Percentiles rank a stretch among this genome's conserved stretches.
These are phyloP conservation scores for Geotrichum europaeum DNA, from an alignment of 1,139 yeast genomes.

Conservation along the genomic window DNA sequence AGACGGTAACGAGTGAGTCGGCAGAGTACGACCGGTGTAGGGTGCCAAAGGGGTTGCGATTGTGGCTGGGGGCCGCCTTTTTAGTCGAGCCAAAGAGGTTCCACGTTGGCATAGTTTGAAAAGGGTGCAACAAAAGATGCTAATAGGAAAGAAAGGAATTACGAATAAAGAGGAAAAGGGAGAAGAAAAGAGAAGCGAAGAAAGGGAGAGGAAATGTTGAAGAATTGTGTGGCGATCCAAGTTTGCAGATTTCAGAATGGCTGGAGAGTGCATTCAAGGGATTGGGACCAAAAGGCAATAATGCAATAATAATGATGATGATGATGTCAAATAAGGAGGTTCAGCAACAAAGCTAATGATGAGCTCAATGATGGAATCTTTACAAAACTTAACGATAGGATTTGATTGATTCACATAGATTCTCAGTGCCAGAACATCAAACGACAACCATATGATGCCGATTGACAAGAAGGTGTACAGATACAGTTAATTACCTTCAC, in stretches of 20 bases:
- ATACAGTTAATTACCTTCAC: too few relatives aligned
- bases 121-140: not conserved
- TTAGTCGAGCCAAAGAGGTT: conserved; percentile 14
- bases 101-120: conserved; percentile 11
- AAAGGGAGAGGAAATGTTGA: not conserved
- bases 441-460: too few relatives aligned
- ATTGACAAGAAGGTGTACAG: too few relatives aligned
- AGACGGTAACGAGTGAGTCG: conserved; percentile 12
- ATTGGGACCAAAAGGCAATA: not conserved
- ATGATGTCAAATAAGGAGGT: too few relatives aligned
- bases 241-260: not conserved
- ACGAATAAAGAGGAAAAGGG: not conserved
- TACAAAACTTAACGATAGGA: too few relatives aligned
- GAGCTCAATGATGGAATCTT: too few relatives aligned
- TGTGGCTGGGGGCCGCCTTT: not conserved
- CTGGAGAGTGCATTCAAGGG: not conserved
- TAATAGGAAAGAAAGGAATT: not conserved
- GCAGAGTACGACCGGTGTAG: conserved; percentile 7
- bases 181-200: not conserved
- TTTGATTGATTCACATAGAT: too few relatives aligned
- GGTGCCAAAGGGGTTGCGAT: not conserved
- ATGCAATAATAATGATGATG: too few relatives aligned
- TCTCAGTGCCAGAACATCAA: too few relatives aligned
- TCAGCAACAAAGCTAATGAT: too few relatives aligned
- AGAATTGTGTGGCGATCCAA: not conserved